Conservation (phyloP, 805 yeast genomes). For the Isabelozyma rhagii region DNA sequence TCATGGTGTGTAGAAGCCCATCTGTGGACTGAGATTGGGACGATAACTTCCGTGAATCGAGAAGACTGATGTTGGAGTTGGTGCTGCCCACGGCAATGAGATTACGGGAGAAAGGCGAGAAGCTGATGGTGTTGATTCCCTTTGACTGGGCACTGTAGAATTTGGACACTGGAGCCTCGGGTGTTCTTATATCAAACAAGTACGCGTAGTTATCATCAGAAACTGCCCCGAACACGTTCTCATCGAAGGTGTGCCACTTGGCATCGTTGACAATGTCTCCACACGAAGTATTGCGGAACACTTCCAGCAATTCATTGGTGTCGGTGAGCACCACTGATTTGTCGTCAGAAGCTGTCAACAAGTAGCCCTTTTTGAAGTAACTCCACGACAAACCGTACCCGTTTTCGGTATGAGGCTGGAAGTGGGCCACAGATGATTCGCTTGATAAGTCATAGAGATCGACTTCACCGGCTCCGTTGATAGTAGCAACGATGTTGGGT, state of each 20-base stretch:
- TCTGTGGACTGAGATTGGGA: conserved; percentile 5
- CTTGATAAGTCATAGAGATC: conserved; percentile 46
- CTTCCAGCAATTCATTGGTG: conserved; percentile 12
- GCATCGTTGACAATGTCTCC: conserved; percentile 69
- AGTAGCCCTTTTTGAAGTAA: conserved; percentile 40
- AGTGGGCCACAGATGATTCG: conserved; percentile 23
- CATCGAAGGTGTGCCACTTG: conserved; percentile 61
- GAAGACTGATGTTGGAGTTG: conserved; percentile 62
- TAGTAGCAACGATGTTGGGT: conserved; percentile 55
- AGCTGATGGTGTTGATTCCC: conserved; percentile 61
- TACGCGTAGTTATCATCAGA: conserved; percentile 64
- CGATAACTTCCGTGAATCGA: conserved; percentile 53
- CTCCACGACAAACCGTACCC: conserved; percentile 80
- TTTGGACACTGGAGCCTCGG: conserved; percentile 19
- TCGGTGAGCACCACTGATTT: conserved; percentile 62
- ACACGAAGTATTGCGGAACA: conserved; percentile 31
- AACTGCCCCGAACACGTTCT: conserved; percentile 61
- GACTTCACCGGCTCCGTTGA: conserved; percentile 64
- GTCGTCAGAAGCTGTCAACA: conserved; percentile 68
- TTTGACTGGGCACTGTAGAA: conserved; percentile 24
- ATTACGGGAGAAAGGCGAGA: conserved; percentile 58
- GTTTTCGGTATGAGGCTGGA: conserved; percentile 57
- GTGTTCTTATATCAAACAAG: conserved; percentile 52
- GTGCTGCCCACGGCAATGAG: conserved; percentile 68
- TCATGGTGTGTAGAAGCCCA: conserved; percentile 61